These are phyloP conservation scores for Aspergillus arachidicola DNA, from an alignment of 2,329 filamentous ascomycete genomes.

Conservation along the genomic window DNA sequence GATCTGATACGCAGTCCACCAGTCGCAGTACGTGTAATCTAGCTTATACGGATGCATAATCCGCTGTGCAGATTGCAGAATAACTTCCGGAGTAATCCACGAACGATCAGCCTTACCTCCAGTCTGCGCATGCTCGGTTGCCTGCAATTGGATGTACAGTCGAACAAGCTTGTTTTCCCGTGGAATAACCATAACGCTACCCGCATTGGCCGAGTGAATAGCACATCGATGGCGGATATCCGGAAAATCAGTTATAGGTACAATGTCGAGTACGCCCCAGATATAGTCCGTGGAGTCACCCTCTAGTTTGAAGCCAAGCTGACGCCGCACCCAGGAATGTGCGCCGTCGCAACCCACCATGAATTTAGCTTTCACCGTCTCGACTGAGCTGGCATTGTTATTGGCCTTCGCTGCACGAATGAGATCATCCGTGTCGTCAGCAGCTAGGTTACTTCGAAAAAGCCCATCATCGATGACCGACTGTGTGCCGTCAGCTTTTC, in stretches of 20 bases:
- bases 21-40: slow-evolving; percentile 65
- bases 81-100: slow-evolving; percentile 64
- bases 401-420: slow-evolving; percentile 27
- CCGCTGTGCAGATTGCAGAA: slow-evolving; percentile 64
- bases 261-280: slow-evolving; percentile 55
- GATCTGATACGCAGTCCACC: slow-evolving; percentile 71
- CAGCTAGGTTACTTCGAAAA: slow-evolving; percentile 61
- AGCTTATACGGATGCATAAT: slow-evolving; percentile 70
- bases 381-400: slow-evolving; percentile 30
- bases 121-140: slow-evolving; percentile 41
- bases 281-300: slow-evolving; percentile 54
- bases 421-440: slow-evolving; percentile 61
- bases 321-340: slow-evolving; percentile 64
- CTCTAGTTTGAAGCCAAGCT: slow-evolving; percentile 59
- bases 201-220: slow-evolving; percentile 58
- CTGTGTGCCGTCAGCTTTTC: slow-evolving; percentile 20
- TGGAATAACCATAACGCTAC: slow-evolving; percentile 67
- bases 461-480: slow-evolving; percentile 54
- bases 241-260: slow-evolving; percentile 60
- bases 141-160: slow-evolving; percentile 65
- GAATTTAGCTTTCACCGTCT: slow-evolving; percentile 59
- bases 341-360: slow-evolving; percentile 71
- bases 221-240: slow-evolving; percentile 62
- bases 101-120: slow-evolving; percentile 57
- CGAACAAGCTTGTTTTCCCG: slow-evolving; percentile 65